A percentile compares a stretch with the other conserved stretches of the same genome.
phyloP scores from a whole-genome alignment of 306 rosid species.

The Trifolium pratense region DNA sequence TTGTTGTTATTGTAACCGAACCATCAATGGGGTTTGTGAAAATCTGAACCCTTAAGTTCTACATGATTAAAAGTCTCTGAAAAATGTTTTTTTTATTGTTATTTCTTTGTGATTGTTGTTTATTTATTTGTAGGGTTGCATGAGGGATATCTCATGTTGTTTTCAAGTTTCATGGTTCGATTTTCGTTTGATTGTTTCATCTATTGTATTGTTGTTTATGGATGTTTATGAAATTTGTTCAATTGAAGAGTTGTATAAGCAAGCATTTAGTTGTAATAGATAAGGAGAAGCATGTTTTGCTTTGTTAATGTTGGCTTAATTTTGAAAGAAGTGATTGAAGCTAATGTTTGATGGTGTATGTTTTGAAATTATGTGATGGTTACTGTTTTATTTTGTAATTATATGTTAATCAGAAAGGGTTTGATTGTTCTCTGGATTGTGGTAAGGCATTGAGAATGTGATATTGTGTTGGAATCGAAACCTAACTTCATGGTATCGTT shows the following conservation, averaged over 20 bases:
- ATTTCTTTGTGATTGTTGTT: not conserved
- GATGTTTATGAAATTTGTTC: conserved; percentile 26
- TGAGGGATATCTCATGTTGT: conserved; percentile 6
- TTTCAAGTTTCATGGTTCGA: conserved; percentile 1
- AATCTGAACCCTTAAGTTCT: not conserved
- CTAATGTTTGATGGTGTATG: conserved; percentile 2
- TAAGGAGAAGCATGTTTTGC: conserved; percentile 26
- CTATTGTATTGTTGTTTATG: conserved; percentile 13
- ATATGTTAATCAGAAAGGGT: conserved; percentile 9
- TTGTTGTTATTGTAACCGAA: not conserved
- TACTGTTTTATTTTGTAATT: conserved; percentile 27
- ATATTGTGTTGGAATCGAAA: conserved; percentile 30
- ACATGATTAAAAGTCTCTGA: not conserved
- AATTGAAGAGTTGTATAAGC: conserved; percentile 31
- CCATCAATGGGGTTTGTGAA: not conserved
- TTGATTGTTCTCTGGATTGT: conserved; percentile 38
- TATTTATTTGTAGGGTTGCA: conserved; percentile 23
- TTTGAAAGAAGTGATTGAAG: conserved; percentile 33
- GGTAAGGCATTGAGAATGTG: conserved; percentile 28
- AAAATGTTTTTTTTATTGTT: conserved; percentile 21
- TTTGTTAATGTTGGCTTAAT: conserved; percentile 35
- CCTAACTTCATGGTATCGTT: conserved; percentile 28
- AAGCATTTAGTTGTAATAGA: conserved; percentile 34
- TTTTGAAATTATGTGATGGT: conserved; percentile 26
- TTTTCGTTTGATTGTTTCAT: not conserved